Evolutionary conservation across 495 filamentous ascomycete species (phyloP), one percentile per base, ranked within the genome.

Genomic region (Xylona heveae): DNA sequence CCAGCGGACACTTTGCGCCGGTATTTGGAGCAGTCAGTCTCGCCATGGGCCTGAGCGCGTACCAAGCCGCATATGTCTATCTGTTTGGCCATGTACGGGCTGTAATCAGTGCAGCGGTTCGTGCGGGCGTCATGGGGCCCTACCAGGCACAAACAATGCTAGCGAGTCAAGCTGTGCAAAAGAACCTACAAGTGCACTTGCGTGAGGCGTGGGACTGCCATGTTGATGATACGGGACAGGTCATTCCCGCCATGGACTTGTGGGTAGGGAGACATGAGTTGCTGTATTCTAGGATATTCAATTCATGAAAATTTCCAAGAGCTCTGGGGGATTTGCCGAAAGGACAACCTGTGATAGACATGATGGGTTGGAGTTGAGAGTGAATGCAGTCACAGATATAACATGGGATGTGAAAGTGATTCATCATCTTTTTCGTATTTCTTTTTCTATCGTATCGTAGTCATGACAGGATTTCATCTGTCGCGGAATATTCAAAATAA

Each of bases 251-350:
- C 12, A 65, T 94, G 59, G 88, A 97, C 64, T 46, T 97, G 27
- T 97, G 85, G 81, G 60, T 90, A 36, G 88, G 90, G 7, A 68
- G 88, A 48, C 88, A 97, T 55, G 88, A 97, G 60, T 50, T 92
- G 48, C 52, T 97, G 24, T 97, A 97, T 55, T 90, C 79, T 40
- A 71, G 88, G 48, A 95, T 97, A 31, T 97, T 97, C 44, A 95
- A 97, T 49, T 74, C 68, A 32, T 74, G 41, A 60, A 21, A 25
- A 8, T 25, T n/a, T n/a, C n/a, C n/a, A n/a, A n/a, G n/a, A n/a
- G n/a, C n/a, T n/a, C n/a, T n/a, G n/a, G n/a, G n/a, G n/a, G n/a
- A n/a, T n/a, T n/a, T n/a, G n/a, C n/a, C n/a, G n/a, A n/a, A n/a
- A n/a, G n/a, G n/a, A n/a, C n/a, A n/a, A n/a, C n/a, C n/a, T n/a